phyloP scores from a whole-genome alignment of 75 land plant species.

The Larix kaempferi region DNA sequence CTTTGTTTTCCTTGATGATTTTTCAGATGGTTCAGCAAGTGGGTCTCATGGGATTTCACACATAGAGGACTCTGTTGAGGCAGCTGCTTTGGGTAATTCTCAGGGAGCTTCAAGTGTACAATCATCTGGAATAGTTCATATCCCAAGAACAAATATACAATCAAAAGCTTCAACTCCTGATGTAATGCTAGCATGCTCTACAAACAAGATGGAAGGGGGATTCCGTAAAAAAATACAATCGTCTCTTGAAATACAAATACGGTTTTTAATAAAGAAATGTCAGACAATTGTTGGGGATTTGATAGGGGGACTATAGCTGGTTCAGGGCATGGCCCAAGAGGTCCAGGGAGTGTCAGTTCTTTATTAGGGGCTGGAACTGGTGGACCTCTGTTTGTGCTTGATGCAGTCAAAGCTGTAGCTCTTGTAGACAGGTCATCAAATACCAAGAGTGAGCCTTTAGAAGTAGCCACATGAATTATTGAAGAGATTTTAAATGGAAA shows the following conservation, averaged over 20 bases:
- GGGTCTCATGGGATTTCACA: conserved; percentile 16
- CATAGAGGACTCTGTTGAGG: conserved; percentile 27
- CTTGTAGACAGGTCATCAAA: conserved; percentile 60
- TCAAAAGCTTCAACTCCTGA: conserved; percentile 59
- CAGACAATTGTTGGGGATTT: conserved; percentile 51
- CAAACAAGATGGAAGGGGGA: conserved; percentile 63
- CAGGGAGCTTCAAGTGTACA: conserved; percentile 19
- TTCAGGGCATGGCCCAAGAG: conserved; percentile 52
- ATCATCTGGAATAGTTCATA: conserved; percentile 10
- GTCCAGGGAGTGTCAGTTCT: conserved; percentile 38
- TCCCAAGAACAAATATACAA: conserved; percentile 32
- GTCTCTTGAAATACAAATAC: conserved; percentile 86
- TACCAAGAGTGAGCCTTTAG: conserved; percentile 58
- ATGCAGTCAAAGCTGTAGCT: conserved; percentile 72
- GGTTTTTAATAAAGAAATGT: conserved; percentile 87
- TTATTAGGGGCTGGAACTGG: conserved; percentile 42
- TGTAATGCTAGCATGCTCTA: conserved; percentile 66
- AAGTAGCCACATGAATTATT: conserved; percentile 52
- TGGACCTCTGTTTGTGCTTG: conserved; percentile 71
- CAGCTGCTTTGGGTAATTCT: conserved; percentile 13
- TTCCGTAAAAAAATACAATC: conserved; percentile 83
- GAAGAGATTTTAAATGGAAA: conserved; percentile 65
- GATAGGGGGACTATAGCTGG: conserved; percentile 42
- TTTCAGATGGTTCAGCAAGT: conserved; percentile 33
- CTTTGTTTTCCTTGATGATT: conserved; percentile 85